A percentile compares a stretch with the other conserved stretches of the same genome.
These are phyloP conservation scores for Medicago ruthenica DNA, from an alignment of 306 rosid genomes.

Conservation along the genomic window DNA sequence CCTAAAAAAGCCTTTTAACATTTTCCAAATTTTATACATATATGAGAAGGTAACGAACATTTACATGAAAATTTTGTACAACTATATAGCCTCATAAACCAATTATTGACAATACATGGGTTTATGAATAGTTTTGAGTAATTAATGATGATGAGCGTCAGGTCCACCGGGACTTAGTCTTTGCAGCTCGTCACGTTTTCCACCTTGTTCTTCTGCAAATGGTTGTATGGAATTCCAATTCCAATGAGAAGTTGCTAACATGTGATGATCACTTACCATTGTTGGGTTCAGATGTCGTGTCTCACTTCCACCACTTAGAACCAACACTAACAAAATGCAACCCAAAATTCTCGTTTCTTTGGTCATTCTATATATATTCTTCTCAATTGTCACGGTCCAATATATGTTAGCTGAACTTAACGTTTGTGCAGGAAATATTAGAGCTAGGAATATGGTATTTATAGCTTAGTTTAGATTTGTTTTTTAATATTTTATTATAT, in stretches of 20 bases:
- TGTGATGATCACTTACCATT: slow-evolving; percentile 29
- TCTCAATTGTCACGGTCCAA: too few relatives aligned
- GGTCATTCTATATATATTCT: neutral
- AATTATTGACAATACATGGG: neutral
- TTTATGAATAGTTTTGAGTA: neutral
- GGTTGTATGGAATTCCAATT: slow-evolving; percentile 35
- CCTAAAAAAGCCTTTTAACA: too few relatives aligned
- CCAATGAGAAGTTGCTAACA: neutral
- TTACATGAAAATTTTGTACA: neutral
- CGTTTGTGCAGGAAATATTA: slow-evolving; percentile 20
- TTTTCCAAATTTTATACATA: too few relatives aligned
- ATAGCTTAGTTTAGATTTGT: slow-evolving; percentile 18
- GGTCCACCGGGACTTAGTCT: slow-evolving; percentile 75
- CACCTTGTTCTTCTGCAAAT: slow-evolving; percentile 15
- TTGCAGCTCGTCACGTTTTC: slow-evolving; percentile 9
- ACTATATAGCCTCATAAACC: neutral
- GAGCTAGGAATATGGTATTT: slow-evolving; percentile 38
- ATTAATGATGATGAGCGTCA: slow-evolving; percentile 57
- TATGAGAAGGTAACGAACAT: neutral
- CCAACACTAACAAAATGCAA: slow-evolving; percentile 37
- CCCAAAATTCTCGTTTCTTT: neutral
- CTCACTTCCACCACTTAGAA: slow-evolving; percentile 45
- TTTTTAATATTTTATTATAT: neutral
- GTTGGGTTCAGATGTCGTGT: slow-evolving; percentile 49
- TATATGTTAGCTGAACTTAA: slow-evolving; percentile 7